These are phyloP conservation scores for Cordyceps cicadae DNA, from an alignment of 2,329 filamentous ascomycete genomes.

Conservation along the genomic window DNA sequence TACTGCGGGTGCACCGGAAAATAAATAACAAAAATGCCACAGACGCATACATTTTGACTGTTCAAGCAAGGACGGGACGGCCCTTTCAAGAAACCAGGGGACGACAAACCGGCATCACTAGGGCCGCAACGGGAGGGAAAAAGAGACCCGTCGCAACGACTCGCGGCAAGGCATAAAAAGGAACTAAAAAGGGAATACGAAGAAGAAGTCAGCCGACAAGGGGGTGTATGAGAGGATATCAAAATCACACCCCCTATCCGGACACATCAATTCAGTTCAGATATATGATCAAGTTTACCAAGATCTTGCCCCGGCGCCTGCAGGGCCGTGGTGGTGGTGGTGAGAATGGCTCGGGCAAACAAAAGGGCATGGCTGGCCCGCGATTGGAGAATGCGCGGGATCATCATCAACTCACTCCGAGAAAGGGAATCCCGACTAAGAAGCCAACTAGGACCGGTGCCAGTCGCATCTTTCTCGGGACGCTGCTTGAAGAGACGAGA, in stretches of 20 bases:
- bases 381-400: constrained; percentile 21
- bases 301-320: constrained; percentile 26
- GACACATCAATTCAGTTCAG: neutral
- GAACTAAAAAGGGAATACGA: neutral
- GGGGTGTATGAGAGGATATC: neutral
- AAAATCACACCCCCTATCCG: neutral
- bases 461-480: constrained; percentile 19
- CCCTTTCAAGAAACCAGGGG: neutral
- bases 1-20: neutral
- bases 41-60: neutral
- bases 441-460: constrained; percentile 21
- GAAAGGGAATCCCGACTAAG: constrained; percentile 11
- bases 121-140: neutral
- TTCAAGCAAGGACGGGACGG: neutral
- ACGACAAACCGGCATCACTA: neutral
- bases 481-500: constrained; percentile 14
- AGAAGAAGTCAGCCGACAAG: neutral
- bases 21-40: neutral
- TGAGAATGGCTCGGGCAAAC: constrained; percentile 14
- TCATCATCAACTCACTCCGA: constrained; percentile 27
- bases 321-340: constrained; percentile 19
- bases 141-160: neutral
- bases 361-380: constrained; percentile 9
- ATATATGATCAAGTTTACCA: constrained; percentile 30
- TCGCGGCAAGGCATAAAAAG: neutral